Base-by-base conservation (phyloP, 2,329 filamentous ascomycete genomes). In the Arthrobotrys iridis region DNA sequence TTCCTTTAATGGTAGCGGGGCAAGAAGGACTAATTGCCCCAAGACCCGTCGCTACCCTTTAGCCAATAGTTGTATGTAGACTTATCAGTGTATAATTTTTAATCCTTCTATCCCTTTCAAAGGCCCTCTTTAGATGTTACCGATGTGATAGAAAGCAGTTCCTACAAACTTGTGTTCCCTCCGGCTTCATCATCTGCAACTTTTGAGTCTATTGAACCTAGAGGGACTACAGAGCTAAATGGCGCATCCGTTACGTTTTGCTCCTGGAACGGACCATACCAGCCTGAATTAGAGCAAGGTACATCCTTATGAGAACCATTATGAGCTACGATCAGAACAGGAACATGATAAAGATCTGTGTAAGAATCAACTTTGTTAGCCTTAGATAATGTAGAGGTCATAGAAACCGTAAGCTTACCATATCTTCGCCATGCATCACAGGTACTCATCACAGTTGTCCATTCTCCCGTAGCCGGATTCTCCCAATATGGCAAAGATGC, bases 221-320 rank as follows among this genome's bases (percentile, higher is more conserved):
- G 28, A 33, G 4, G 28, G 28, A 33, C 28, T 33, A 5, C 40
- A 45, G 40, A 45, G 40, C 4, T 4, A 5, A n/a, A 58, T 13
- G 52, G 33, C 1, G 26, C 10, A 20, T 50, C 37, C 0, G 43
- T 2, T 11, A 50, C 13, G 3, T n/a, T 35, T n/a, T 59, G 24
- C 8, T 63, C 26, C 15, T 71, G 67, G 33, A 72, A 72, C 3
- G 59, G 67, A 30, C 67, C 59, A 11, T 40, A 8, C 59, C 59
- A 72, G 5, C 50, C 63, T n/a, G 48, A 33, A 0, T 55, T 35
- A 1, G 65, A 10, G 5, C 45, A 55, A 13, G 37, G 35, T 4
- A 71, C 22, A 37, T 52, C 57, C 13, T 7, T 24, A 22, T 60
- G 43, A 6, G 13, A 43, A 33, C 24, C 18, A 2, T 4, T 8